phyloP scores from a whole-genome alignment of 2,329 filamentous ascomycete species.

The Phoma sp. region DNA sequence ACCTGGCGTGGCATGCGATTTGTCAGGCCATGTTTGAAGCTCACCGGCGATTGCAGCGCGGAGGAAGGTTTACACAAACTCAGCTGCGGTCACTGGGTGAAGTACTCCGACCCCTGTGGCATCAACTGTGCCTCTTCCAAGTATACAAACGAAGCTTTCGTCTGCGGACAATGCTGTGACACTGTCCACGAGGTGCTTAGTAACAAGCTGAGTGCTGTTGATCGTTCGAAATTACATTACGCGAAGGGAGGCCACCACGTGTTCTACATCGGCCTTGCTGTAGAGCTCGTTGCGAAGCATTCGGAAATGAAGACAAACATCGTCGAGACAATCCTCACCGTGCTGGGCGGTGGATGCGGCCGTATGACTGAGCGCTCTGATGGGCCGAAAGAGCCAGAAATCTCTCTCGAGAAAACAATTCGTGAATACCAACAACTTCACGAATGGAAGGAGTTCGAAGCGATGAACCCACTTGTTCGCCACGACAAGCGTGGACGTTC shows the following conservation, averaged over 20 bases:
- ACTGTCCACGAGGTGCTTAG: background rate
- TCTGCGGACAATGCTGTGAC: background rate
- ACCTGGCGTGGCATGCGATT: background rate
- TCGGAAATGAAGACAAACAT: background rate
- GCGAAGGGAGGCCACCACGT: background rate
- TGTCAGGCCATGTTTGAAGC: background rate
- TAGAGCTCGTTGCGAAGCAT: background rate
- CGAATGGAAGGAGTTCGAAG: background rate
- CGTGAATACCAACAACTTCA: background rate
- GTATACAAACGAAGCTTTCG: background rate
- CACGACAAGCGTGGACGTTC: background rate
- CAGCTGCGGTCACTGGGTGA: background rate
- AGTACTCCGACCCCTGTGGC: background rate
- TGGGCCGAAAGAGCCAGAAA: background rate
- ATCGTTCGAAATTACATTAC: background rate
- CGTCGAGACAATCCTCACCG: background rate
- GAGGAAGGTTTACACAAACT: background rate
- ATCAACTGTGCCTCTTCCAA: background rate
- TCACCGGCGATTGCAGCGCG: background rate
- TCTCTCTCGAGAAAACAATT: background rate
- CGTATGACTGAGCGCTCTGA: background rate
- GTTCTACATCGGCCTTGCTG: background rate
- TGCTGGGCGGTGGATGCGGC: background rate
- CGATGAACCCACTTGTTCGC: background rate
- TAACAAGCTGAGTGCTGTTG: background rate